Evolutionary conservation across 495 filamentous ascomycete species (phyloP), one percentile per base, ranked within the genome.

Genomic region (Entonaema liquescens): DNA sequence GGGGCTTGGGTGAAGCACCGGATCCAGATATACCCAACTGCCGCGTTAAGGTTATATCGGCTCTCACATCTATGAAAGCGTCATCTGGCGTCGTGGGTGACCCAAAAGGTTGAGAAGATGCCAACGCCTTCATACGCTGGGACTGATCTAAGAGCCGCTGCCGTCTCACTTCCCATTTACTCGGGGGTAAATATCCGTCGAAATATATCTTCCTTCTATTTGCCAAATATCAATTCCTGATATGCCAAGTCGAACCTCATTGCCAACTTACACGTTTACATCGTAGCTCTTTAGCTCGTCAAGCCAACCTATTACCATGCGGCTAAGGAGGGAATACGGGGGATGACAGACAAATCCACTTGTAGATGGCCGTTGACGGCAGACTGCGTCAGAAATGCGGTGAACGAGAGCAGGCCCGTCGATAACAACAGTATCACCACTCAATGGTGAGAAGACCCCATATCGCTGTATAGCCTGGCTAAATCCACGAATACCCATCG

Each of bases 331-430:
- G 2, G 80, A 68, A 74, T 94, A 95, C 0, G 86, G 82, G 6
- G 91, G 89, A 8, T 86, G 83, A 2, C 88, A 73, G 84, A 80
- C 52, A 73, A 80, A 80, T 76, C 83, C 52, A 68, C 64, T 58
- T 35, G 59, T 64, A 52, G 54, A 44, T 54, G 77, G 44, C 53
- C 77, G 82, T 47, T 77, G 76, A 5, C 74, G 78, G 5, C 89
- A 76, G 29, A 90, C 82, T 12, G 86, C 77, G 11, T 85, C 77
- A 50, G 90, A 87, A 38, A 95, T 79, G 73, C 92, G 86, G 70
- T 94, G 89, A 5, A 91, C 90, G 19, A 96, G 81, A 12, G 86
- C 89, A 0, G 93, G 92, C 0, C 93, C 93, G 68, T 96, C 93
- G 55, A 96, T 87, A 36, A 90, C 88, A 5, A 92, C 82, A 1